These are phyloP conservation scores for Blastocystis hominis DNA, from an alignment of 352 stramenopile genomes.

Conservation along the genomic window DNA sequence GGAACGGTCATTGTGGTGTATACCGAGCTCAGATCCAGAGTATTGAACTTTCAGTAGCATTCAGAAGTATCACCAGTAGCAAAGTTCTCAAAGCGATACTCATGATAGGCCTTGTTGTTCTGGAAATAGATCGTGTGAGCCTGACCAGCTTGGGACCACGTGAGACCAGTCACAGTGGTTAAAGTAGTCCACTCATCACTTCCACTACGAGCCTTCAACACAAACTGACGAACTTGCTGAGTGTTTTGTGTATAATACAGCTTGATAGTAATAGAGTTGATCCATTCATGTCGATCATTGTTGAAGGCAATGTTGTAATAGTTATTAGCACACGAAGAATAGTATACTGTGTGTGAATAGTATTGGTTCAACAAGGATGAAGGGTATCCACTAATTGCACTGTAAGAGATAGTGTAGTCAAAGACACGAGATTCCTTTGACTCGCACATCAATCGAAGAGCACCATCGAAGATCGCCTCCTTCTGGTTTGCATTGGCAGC, in stretches of 20 bases:
- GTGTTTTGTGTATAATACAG: background rate
- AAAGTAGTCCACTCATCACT: background rate
- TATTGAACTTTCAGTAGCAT: background rate
- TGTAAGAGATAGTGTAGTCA: no score
- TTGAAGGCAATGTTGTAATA: no score
- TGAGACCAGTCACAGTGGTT: background rate
- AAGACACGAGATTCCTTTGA: no score
- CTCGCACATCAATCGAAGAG: no score
- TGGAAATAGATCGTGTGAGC: background rate
- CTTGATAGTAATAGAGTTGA: background rate
- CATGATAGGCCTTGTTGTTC: conserved; percentile 2
- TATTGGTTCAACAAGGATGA: no score
- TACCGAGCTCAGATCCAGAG: background rate
- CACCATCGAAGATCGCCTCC: no score
- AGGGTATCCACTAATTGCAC: no score
- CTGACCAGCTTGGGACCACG: background rate
- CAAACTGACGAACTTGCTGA: background rate
- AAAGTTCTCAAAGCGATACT: background rate
- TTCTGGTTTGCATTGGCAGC: no score
- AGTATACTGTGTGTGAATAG: no score
- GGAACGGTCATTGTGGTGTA: background rate
- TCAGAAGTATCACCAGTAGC: no score
- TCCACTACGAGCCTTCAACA: conserved; percentile 10
- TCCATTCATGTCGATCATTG: background rate
- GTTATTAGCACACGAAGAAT: no score